Conservation (phyloP, 352 stramenopile genomes). For the Globisporangium nunn region DNA sequence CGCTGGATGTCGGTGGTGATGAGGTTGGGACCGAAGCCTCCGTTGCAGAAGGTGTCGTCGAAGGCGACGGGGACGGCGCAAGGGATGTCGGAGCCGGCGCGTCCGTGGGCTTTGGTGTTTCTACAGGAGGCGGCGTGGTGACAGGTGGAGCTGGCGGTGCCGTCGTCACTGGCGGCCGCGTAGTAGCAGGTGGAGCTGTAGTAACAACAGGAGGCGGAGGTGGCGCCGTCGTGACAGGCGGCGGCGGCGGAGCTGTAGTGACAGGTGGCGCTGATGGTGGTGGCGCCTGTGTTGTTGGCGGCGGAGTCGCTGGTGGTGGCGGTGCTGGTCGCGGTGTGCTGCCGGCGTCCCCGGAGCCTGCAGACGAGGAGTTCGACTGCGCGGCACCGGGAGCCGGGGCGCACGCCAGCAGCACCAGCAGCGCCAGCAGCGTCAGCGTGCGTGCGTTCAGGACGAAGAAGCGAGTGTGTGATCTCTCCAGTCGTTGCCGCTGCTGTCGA, state of each 20-base stretch:
- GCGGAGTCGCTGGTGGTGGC: conserved; percentile 5
- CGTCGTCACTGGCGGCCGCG: conserved; percentile 3
- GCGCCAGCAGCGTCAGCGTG: neutral
- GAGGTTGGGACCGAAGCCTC: conserved; percentile 7
- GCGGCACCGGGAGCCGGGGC: neutral
- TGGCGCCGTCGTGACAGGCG: conserved; percentile 7
- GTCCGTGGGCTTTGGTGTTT: conserved; percentile 1
- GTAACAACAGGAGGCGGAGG: neutral
- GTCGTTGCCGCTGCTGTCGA: neutral
- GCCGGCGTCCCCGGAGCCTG: neutral
- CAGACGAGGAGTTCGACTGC: conserved; percentile 1
- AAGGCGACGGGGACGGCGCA: conserved; percentile 9
- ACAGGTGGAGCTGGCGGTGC: conserved; percentile 11
- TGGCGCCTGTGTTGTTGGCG: neutral
- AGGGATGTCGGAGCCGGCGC: conserved; percentile 12
- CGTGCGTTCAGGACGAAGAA: neutral
- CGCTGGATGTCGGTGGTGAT: conserved; percentile 4
- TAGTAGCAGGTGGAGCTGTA: no score
- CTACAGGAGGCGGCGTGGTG: neutral
- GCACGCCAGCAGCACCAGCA: neutral
- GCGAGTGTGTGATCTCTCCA: neutral
- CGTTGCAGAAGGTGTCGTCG: conserved; percentile 6
- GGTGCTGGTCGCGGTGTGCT: neutral
- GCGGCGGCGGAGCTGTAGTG: conserved; percentile 2
- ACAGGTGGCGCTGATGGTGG: conserved; percentile 7